Evolutionary conservation across 768 basidiomycete genomes (phyloP).

Genomic region (Boletus speciosus): DNA sequence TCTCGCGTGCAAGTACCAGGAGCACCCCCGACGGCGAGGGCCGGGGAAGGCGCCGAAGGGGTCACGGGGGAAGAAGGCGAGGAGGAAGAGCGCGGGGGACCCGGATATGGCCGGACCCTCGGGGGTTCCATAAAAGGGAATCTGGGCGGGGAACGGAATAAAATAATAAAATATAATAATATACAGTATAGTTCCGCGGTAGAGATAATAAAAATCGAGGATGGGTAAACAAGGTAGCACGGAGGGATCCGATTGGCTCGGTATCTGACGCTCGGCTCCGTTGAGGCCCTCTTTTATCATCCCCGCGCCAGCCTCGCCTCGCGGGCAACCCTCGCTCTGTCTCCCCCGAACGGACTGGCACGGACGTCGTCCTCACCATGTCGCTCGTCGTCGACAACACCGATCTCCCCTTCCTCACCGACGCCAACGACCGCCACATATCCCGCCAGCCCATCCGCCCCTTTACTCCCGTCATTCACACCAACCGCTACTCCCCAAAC

Average conservation of each 20-base stretch:
- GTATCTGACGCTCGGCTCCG: constrained; percentile 49
- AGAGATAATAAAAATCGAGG: constrained; percentile 13
- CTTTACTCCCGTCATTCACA: constrained; percentile 25
- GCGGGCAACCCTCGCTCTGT: constrained; percentile 50
- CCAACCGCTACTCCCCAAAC: constrained; percentile 24
- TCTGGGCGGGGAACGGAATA: constrained; percentile 10
- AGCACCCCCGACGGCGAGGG: constrained; percentile 55
- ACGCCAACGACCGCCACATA: constrained; percentile 35
- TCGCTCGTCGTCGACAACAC: constrained; percentile 57
- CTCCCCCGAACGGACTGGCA: constrained; percentile 47
- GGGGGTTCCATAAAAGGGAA: constrained; percentile 22
- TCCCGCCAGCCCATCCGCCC: constrained; percentile 25
- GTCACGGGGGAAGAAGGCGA: constrained; percentile 42
- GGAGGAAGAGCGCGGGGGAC: constrained; percentile 23
- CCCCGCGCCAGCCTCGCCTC: constrained; percentile 64
- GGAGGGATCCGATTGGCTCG: constrained; percentile 60
- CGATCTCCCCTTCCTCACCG: constrained; percentile 49
- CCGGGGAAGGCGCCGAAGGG: constrained; percentile 74
- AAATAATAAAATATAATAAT: constrained; percentile 22
- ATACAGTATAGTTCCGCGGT: constrained; percentile 28
- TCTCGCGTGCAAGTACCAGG: constrained; percentile 52
- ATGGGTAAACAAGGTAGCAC: constrained; percentile 4
- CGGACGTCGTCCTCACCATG: constrained; percentile 36
- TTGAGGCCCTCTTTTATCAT: constrained; percentile 46
- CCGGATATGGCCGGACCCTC: constrained; percentile 29